A percentile compares a stretch with the other conserved stretches of the same genome.
Conservation (phyloP, 306 rosid genomes). For the Luffa aegyptiaca region DNA sequence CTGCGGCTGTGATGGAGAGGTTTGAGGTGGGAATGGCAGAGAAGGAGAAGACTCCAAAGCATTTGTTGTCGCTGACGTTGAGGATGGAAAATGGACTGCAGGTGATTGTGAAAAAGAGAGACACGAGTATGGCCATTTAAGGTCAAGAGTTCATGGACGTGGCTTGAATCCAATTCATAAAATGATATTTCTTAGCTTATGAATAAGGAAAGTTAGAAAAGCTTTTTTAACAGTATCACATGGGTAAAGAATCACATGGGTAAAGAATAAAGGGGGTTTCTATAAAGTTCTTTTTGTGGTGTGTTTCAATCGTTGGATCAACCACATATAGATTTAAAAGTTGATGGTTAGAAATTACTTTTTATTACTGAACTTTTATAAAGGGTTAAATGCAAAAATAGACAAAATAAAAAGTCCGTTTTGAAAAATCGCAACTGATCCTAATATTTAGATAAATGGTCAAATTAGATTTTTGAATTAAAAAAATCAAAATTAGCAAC, state of each 20-base stretch:
- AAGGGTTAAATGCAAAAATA: no score
- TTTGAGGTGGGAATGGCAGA: constrained; percentile 26
- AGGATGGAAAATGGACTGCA: constrained; percentile 46
- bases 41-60: constrained; percentile 26
- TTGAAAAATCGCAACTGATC: no score
- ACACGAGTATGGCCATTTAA: background rate
- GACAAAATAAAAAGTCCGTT: no score
- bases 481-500: no score
- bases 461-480: no score
- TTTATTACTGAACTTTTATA: no score
- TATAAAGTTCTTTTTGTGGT: background rate
- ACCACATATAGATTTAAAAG: no score
- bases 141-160: background rate
- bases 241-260: no score
- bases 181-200: background rate
- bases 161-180: background rate
- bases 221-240: no score
- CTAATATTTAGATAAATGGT: no score
- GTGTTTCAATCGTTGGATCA: background rate
- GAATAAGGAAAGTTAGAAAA: background rate
- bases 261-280: background rate
- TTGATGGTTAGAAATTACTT: no score
- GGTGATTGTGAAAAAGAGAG: constrained; percentile 9
- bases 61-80: constrained; percentile 39
- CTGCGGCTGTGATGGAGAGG: constrained; percentile 36